These are phyloP conservation scores for Pichia nanzhaoensis DNA, from an alignment of 805 yeast species.

Conservation along the genomic window DNA sequence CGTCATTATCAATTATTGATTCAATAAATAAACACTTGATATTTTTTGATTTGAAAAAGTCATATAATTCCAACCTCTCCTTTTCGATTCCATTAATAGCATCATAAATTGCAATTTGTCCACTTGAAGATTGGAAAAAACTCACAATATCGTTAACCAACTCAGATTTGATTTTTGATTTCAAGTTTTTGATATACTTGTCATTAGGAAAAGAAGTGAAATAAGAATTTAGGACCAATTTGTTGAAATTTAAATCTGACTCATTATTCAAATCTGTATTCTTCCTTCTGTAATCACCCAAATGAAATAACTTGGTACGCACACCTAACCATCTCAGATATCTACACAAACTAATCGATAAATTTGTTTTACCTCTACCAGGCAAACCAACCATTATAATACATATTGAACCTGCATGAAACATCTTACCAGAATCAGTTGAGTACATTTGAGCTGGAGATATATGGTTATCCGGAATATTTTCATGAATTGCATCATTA, in stretches of 20 bases:
- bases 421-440: constrained; percentile 85
- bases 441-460: constrained; percentile 92
- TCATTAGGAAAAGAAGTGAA: constrained; percentile 48
- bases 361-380: constrained; percentile 91
- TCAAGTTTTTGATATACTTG: constrained; percentile 42
- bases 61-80: constrained; percentile 55
- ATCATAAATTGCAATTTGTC: constrained; percentile 94
- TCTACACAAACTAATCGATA: constrained; percentile 85
- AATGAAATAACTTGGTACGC: constrained; percentile 82
- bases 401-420: constrained; percentile 92
- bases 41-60: constrained; percentile 45
- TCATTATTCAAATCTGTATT: constrained; percentile 20
- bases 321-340: constrained; percentile 96
- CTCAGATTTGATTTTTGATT: constrained; percentile 51
- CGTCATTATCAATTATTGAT: constrained; percentile 69
- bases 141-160: constrained; percentile 63
- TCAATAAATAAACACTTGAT: constrained; percentile 86
- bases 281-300: constrained; percentile 81
- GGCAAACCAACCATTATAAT: constrained; percentile 89
- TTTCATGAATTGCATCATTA: constrained; percentile 62
- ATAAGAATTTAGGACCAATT: constrained; percentile 60
- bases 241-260: constrained; percentile 15
- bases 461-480: constrained; percentile 53
- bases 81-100: constrained; percentile 81
- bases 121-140: constrained; percentile 69